Base-by-base conservation (phyloP, 1,139 yeast genomes). In the Lodderomyces metapsilosis region DNA sequence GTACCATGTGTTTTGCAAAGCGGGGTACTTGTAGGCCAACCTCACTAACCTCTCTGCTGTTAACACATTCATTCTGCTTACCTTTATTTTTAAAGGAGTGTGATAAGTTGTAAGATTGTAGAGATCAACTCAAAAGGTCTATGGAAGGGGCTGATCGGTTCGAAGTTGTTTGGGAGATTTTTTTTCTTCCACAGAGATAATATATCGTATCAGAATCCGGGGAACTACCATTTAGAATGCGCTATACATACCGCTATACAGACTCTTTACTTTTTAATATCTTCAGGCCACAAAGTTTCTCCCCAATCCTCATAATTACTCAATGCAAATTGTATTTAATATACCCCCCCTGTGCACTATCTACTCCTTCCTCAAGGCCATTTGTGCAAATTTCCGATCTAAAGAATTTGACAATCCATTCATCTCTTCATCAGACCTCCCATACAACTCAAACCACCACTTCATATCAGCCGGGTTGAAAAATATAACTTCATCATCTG, bases 371-470 rank as follows among this genome's bases (percentile, higher is more conserved):
- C 43, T 40, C 39, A 34, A 38, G 16, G 58, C 61, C 68, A 72
- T 66, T 47, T 62, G 62, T 6, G 74, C 75, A 54, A 71, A 69
- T 48, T 70, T 71, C 21, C 64, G 51, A 43, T 71, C 77, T 34
- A 72, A 53, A 0, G 74, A 66, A 47, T 71, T 71, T 2, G 75
- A 66, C 23, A 72, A 56, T 12, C 81, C 80, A 55, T 87, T 88
- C 94, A 89, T 82, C 53, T 89, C 97, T 47, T 81, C 81, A 53
- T 86, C 86, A 3, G 80, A 68, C 39, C 94, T 66, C 0, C 96
- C 96, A 55, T 68, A 88, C 32, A 87, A 64, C 52, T 88, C 95
- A 53, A 76, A 78, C 98, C 98, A 91, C 91, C 95, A 91, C 50
- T 76, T 77, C 17, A 88, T 76, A 40, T 82, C 82, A 25, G 76